Evolutionary conservation across 345 rosid genomes (phyloP), one percentile per base, ranked within the genome.

Genomic region (Salix dunnii): DNA sequence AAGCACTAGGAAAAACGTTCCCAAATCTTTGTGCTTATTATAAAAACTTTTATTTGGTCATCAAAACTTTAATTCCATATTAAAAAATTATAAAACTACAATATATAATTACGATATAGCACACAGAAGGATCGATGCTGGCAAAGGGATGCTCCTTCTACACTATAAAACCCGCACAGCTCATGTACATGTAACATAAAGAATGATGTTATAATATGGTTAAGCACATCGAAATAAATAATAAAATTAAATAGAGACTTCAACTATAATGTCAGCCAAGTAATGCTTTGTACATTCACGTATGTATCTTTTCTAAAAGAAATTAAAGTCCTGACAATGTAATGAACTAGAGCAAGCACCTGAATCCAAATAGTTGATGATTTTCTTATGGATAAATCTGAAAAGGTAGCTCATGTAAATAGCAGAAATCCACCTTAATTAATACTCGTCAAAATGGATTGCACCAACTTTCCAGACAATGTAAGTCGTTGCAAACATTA

Each of bases 401-500:
- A 69, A 27, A 40, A 65, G 67, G 18, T 20, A 35, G 60, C 74
- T 67, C 36, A 25, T 28, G 62, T 58, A 62, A 78, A 74, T 60
- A 55, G 74, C 65, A 71, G 27, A 68, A 77, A 58, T 77, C 62
- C 73, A 76, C 31, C 83, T 42, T 38, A 60, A 64, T 42, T 38
- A 60, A 64, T 72, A 87, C 74, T 94, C 95, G 1, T 94, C 93
- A 65, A 92, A 94, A 85, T 94, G 97, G 82, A 94, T 94, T 2
- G 90, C 98, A 53, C 95, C 97, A 12, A 87, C 91, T 86, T 94
- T 94, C 98, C 97, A 93, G 63, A 95, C 94, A 42, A 91, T 12
- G 78, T 68, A 94, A 68, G 98, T 92, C 16, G 97, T 94, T 12
- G 96, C 88, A 70, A 95, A 89, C 99, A 95, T 95, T 18, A 93